phyloP scores from a whole-genome alignment of 306 rosid species.

The Glycine tomentella region DNA sequence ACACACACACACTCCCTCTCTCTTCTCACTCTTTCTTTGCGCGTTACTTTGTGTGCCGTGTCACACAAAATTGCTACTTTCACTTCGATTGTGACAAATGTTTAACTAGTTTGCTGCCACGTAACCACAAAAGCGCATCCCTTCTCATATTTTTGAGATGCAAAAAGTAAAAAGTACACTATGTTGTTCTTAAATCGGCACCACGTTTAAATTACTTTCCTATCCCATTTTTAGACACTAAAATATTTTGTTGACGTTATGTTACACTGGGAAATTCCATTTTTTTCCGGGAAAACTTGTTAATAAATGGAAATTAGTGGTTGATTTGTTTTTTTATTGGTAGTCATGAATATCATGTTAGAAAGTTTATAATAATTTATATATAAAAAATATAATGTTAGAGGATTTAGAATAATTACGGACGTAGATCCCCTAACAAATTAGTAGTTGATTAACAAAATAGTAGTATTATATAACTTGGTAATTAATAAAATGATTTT shows the following conservation, averaged over 20 bases:
- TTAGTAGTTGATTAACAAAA: background rate
- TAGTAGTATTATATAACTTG: background rate
- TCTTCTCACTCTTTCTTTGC: constrained; percentile 32
- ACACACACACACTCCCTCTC: background rate
- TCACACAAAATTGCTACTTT: constrained; percentile 54
- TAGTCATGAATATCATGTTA: no score
- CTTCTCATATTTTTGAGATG: background rate
- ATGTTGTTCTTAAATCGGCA: background rate
- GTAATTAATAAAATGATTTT: background rate
- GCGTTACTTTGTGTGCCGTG: constrained; percentile 50
- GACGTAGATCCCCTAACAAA: no score
- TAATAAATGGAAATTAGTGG: no score
- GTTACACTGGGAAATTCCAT: background rate
- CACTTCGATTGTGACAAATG: constrained; percentile 46
- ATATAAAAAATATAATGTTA: no score
- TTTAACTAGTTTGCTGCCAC: background rate
- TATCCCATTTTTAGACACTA: background rate
- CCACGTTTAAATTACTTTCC: background rate
- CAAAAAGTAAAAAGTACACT: background rate
- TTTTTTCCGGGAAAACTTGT: background rate
- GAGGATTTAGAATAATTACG: no score
- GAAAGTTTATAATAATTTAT: no score
- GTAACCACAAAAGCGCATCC: background rate
- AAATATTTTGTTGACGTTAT: background rate
- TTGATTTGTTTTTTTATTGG: no score